phyloP scores from a whole-genome alignment of 1,284 basidiomycete genomes.

The Bondarzewia mesenterica region DNA sequence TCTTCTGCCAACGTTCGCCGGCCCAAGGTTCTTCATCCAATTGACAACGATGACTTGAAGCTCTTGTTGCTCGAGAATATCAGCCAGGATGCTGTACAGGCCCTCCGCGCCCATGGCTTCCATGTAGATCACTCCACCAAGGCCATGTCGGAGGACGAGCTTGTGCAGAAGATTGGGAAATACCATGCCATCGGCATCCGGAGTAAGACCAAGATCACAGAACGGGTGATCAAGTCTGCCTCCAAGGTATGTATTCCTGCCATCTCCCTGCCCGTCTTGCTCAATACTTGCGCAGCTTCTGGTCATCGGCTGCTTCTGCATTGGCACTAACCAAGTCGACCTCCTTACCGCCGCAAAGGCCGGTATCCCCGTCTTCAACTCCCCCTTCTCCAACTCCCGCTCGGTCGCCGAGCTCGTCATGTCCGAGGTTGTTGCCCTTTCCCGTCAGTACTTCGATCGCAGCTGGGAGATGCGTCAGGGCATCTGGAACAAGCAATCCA shows the following conservation, averaged over 20 bases:
- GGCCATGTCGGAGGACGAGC: constrained; percentile 89
- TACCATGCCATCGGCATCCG: constrained; percentile 97
- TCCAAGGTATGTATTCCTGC: constrained; percentile 47
- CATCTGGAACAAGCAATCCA: constrained; percentile 98
- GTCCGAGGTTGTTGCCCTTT: constrained; percentile 88
- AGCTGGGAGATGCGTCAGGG: constrained; percentile 83
- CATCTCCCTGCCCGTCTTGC: constrained; percentile 2
- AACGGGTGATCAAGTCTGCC: constrained; percentile 81
- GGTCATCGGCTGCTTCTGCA: constrained; percentile 99
- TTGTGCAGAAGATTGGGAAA: constrained; percentile 76
- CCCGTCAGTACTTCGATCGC: constrained; percentile 91
- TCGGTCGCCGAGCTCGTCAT: constrained; percentile 99
- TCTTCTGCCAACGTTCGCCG: constrained; percentile 31
- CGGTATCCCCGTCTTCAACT: constrained; percentile 99
- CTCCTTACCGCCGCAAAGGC: constrained; percentile 76
- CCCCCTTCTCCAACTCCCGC: constrained; percentile 98
- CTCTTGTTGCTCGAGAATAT: constrained; percentile 94
- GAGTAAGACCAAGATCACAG: constrained; percentile 95
- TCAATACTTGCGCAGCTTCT: constrained; percentile 56
- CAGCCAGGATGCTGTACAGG: constrained; percentile 81
- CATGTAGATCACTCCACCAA: constrained; percentile 88
- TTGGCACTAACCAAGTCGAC: constrained; percentile 98
- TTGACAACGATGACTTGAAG: constrained; percentile 67
- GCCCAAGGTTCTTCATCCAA: constrained; percentile 66
- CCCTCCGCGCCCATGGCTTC: constrained; percentile 83